phyloP scores from a whole-genome alignment of 768 basidiomycete genomes.

The Russula emetica region DNA sequence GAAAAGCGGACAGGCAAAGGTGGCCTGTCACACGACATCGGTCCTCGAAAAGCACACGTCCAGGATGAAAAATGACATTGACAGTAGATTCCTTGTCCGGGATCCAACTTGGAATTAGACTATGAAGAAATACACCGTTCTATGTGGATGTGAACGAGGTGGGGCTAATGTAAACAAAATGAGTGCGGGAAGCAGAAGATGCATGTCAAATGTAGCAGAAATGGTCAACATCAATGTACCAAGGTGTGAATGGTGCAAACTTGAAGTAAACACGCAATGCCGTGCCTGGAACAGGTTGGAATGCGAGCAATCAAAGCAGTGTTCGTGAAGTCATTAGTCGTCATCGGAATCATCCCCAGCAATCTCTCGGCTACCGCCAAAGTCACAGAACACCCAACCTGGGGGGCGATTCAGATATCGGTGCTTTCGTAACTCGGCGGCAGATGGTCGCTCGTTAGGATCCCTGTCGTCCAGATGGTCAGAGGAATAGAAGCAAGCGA shows the following conservation, averaged over 20 bases:
- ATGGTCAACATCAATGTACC: constrained; percentile 23
- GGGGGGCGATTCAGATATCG: constrained; percentile 68
- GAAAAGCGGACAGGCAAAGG: neutral
- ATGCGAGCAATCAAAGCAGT: constrained; percentile 20
- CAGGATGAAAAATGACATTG: neutral
- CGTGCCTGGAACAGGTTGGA: neutral
- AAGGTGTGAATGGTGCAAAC: constrained; percentile 8
- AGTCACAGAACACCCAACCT: constrained; percentile 70
- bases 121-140: constrained; percentile 25
- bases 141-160: constrained; percentile 23
- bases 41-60: neutral
- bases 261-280: constrained; percentile 9
- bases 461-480: constrained; percentile 44
- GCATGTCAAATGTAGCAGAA: constrained; percentile 28
- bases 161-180: constrained; percentile 26
- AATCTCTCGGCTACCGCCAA: constrained; percentile 37
- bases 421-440: constrained; percentile 74
- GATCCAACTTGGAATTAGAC: constrained; percentile 20
- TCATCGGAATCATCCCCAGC: constrained; percentile 18
- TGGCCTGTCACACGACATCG: neutral
- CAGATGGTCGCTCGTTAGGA: constrained; percentile 77
- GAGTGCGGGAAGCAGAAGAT: constrained; percentile 25
- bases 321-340: constrained; percentile 26
- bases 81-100: neutral
- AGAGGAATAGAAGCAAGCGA: neutral